phyloP scores from a whole-genome alignment of 768 basidiomycete species.

The Hypholoma fasciculare region DNA sequence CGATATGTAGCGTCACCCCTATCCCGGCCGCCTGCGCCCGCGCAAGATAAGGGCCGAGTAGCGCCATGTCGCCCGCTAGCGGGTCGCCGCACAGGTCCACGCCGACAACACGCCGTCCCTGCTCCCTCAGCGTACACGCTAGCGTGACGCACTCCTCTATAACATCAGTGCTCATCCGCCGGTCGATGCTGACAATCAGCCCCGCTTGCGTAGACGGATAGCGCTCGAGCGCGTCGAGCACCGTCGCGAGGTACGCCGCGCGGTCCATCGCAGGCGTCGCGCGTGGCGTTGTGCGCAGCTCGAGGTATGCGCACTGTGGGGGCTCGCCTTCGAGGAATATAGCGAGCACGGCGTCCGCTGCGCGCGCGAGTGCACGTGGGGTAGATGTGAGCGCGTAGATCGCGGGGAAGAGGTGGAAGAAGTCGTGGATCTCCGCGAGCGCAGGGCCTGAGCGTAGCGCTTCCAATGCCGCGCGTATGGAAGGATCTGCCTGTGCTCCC shows the following conservation, averaged over 20 bases:
- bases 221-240: constrained; percentile 64
- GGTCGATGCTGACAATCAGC: constrained; percentile 76
- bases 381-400: constrained; percentile 79
- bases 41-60: constrained; percentile 51
- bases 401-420: constrained; percentile 74
- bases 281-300: constrained; percentile 82
- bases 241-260: constrained; percentile 59
- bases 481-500: constrained; percentile 30
- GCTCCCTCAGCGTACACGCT: constrained; percentile 51
- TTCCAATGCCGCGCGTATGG: constrained; percentile 17
- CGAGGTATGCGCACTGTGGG: constrained; percentile 70
- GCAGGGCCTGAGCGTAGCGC: constrained; percentile 41
- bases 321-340: constrained; percentile 53
- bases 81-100: constrained; percentile 85
- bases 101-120: constrained; percentile 69
- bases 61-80: constrained; percentile 51
- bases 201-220: constrained; percentile 52
- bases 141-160: constrained; percentile 57
- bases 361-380: constrained; percentile 50
- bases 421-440: constrained; percentile 63
- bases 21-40: constrained; percentile 61
- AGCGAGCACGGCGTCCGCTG: constrained; percentile 63
- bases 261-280: constrained; percentile 57
- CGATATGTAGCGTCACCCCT: constrained; percentile 79
- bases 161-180: constrained; percentile 56